Conservation (phyloP, 345 rosid species). For the Salix purpurea region DNA sequence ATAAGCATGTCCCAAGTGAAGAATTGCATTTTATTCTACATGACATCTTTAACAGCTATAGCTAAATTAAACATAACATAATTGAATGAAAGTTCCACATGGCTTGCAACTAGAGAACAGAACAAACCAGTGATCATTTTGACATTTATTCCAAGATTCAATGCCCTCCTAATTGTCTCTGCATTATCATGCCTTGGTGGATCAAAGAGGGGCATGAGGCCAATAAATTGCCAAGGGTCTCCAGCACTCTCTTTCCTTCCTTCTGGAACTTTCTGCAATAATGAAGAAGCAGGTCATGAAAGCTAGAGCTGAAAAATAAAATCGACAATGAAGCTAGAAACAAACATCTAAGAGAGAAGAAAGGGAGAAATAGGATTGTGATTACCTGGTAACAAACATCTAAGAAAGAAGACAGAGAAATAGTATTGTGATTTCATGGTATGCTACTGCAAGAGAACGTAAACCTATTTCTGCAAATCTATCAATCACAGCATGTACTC, state of each 20-base stretch:
- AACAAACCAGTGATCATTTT: conserved; percentile 91
- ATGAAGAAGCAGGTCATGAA: neutral
- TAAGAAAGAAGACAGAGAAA: neutral
- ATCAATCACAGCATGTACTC: conserved; percentile 91
- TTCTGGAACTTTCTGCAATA: conserved; percentile 85
- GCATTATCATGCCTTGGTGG: conserved; percentile 99
- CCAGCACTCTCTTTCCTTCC: conserved; percentile 85
- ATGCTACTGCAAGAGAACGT: conserved; percentile 95
- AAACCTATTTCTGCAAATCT: conserved; percentile 95
- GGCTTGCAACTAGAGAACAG: conserved; percentile 14
- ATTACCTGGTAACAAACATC: conserved; percentile 54
- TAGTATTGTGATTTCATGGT: conserved; percentile 51
- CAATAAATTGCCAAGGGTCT: conserved; percentile 93
- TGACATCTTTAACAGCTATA: neutral
- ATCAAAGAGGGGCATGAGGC: conserved; percentile 98
- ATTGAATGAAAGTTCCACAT: neutral
- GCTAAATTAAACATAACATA: neutral
- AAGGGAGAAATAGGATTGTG: neutral
- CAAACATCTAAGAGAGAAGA: neutral
- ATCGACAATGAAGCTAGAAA: neutral
- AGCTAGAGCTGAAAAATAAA: neutral
- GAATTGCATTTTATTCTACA: neutral
- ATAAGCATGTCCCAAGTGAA: neutral
- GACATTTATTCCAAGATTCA: conserved; percentile 94
- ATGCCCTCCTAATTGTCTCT: conserved; percentile 88